A percentile compares a stretch with the other conserved stretches of the same genome.
Conservation (phyloP, 495 filamentous ascomycete species). For the Hyaloscypha finlandica region DNA sequence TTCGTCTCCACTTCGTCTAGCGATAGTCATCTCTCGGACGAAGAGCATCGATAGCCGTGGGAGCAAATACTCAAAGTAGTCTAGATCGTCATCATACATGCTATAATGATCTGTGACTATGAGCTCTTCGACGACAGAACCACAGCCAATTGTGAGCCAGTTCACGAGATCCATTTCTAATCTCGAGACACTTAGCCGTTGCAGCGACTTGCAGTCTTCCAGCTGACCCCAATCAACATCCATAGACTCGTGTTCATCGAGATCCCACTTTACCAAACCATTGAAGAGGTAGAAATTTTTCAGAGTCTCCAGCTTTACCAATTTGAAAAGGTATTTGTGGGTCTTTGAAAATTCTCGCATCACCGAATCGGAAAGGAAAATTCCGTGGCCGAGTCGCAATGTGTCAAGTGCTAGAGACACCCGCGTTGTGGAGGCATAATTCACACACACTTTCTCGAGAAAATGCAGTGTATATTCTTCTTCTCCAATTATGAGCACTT, state of each 20-base stretch:
- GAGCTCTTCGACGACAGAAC: not conserved
- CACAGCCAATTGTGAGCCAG: not conserved
- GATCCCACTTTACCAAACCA: not conserved
- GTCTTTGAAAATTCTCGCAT: not conserved
- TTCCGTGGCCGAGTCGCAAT: conserved; percentile 2
- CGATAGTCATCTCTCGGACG: not conserved
- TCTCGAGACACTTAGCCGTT: not conserved
- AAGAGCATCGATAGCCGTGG: conserved; percentile 7
- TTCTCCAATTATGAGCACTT: not conserved
- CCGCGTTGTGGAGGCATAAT: not conserved
- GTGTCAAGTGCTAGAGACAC: not conserved
- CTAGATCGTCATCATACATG: not conserved
- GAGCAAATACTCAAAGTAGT: not conserved
- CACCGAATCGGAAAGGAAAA: not conserved
- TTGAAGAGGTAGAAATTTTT: not conserved
- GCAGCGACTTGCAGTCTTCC: not conserved
- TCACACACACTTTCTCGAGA: not conserved
- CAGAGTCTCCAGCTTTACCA: not conserved
- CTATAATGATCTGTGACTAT: conserved; percentile 9
- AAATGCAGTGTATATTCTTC: not conserved
- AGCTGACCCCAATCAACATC: not conserved
- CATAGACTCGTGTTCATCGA: not conserved
- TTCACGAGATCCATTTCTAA: not conserved
- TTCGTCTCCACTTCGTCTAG: no score
- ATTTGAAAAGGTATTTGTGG: not conserved